Conservation (phyloP, 768 basidiomycete species). For the Mrakia blollopis region DNA sequence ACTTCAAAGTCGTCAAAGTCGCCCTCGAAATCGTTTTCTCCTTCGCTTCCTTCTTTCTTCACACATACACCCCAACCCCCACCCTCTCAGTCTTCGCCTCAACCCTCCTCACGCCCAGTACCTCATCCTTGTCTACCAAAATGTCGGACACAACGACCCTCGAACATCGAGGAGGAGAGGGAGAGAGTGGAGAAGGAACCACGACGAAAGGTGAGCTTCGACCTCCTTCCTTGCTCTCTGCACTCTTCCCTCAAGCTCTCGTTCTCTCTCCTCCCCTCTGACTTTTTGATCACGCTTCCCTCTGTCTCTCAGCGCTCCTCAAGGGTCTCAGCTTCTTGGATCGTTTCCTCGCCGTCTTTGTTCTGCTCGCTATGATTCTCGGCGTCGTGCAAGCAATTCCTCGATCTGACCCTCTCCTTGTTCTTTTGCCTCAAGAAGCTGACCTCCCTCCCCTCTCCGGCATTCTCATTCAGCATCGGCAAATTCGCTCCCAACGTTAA, state of each 20-base stretch:
- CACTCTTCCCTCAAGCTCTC: background rate
- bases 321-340: constrained; percentile 53
- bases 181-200: background rate
- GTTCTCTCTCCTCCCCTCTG: background rate
- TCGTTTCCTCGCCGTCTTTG: constrained; percentile 59
- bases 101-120: too few species aligned
- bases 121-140: too few species aligned
- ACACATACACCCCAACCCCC: too few species aligned
- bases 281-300: too few species aligned
- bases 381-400: constrained; percentile 53
- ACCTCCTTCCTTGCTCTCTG: background rate
- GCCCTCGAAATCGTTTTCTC: too few species aligned
- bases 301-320: constrained; percentile 33
- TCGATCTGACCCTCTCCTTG: background rate
- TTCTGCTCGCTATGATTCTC: constrained; percentile 67
- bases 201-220: constrained; percentile 2
- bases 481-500: constrained; percentile 32
- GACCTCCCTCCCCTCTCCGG: background rate
- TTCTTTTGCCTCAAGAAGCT: background rate
- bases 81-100: too few species aligned
- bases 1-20: too few species aligned
- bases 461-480: background rate
- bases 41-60: too few species aligned
- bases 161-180: background rate
- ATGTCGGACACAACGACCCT: background rate